Percentiles rank a stretch among this genome's conserved stretches.
These are phyloP conservation scores for Nevesoporus exiguus DNA, from an alignment of 768 basidiomycete genomes.

Conservation along the genomic window DNA sequence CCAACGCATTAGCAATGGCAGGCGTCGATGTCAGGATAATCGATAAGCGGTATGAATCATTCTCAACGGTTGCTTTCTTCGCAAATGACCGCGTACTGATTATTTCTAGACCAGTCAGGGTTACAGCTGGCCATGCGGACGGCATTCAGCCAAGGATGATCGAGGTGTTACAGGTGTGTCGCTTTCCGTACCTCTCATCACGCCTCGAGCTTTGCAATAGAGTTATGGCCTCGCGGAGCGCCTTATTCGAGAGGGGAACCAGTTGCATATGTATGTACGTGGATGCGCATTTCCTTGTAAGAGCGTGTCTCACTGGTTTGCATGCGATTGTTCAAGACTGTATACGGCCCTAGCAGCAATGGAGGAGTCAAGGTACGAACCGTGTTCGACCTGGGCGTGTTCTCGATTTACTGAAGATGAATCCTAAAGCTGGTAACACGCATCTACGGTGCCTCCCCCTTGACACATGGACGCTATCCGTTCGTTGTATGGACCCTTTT, in stretches of 20 bases:
- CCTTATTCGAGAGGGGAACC: constrained; percentile 56
- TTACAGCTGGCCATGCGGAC: background rate
- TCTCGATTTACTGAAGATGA: background rate
- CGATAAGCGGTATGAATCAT: constrained; percentile 15
- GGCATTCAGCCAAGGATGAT: background rate
- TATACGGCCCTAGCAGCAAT: constrained; percentile 41
- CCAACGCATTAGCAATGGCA: constrained; percentile 12
- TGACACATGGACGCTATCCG: background rate
- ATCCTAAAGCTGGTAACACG: background rate
- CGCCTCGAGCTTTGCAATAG: background rate
- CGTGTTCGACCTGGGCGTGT: background rate
- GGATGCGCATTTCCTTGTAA: background rate
- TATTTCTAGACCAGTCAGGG: background rate
- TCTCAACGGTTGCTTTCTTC: background rate
- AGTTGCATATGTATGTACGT: constrained; percentile 64
- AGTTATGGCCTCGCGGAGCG: constrained; percentile 41
- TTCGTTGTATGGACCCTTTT: background rate
- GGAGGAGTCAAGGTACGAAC: background rate
- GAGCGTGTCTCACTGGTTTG: background rate
- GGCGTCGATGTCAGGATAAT: background rate
- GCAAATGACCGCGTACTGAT: background rate
- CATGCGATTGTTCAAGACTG: constrained; percentile 44
- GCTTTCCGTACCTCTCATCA: background rate
- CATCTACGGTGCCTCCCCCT: background rate
- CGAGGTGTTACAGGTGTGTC: background rate